These are phyloP conservation scores for Bertia moriformis DNA, from an alignment of 2,329 filamentous ascomycete genomes.

Conservation along the genomic window DNA sequence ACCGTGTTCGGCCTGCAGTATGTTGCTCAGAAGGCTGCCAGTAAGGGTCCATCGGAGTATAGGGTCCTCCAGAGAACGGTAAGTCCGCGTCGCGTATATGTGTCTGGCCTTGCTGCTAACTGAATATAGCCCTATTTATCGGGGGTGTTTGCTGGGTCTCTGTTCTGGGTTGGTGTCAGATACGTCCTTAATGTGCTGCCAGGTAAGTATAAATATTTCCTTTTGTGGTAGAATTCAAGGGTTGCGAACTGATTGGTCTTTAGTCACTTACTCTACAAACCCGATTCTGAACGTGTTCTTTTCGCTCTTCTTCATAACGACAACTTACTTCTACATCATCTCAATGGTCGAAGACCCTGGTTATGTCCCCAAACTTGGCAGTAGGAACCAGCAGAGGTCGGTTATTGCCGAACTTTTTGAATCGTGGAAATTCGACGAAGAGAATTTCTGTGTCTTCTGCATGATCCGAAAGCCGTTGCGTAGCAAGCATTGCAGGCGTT, in stretches of 20 bases:
- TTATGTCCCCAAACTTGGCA: slow-evolving; percentile 79
- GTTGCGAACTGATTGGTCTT: background rate
- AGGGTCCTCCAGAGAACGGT: slow-evolving; percentile 79
- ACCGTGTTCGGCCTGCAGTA: slow-evolving; percentile 61
- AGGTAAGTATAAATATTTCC: slow-evolving; percentile 29
- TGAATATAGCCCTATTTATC: slow-evolving; percentile 64
- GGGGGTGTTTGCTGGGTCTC: slow-evolving; percentile 76
- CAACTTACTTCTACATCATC: slow-evolving; percentile 71
- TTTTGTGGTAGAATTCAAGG: background rate
- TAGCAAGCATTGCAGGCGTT: slow-evolving; percentile 90
- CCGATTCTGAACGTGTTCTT: slow-evolving; percentile 72
- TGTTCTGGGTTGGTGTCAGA: slow-evolving; percentile 66
- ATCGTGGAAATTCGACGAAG: slow-evolving; percentile 80
- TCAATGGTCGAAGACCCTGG: slow-evolving; percentile 84
- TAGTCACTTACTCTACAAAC: slow-evolving; percentile 49
- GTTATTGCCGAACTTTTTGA: slow-evolving; percentile 77
- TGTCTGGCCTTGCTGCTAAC: slow-evolving; percentile 5
- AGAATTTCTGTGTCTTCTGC: slow-evolving; percentile 85
- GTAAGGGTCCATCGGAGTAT: slow-evolving; percentile 77
- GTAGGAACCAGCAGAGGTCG: slow-evolving; percentile 76
- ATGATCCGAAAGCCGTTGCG: slow-evolving; percentile 86
- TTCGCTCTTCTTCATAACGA: slow-evolving; percentile 44
- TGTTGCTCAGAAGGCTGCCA: slow-evolving; percentile 61
- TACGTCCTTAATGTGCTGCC: slow-evolving; percentile 66
- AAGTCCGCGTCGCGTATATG: slow-evolving; percentile 16